phyloP scores from a whole-genome alignment of 192 early-diverging fungal species.

The Mortierella hygrophila region DNA sequence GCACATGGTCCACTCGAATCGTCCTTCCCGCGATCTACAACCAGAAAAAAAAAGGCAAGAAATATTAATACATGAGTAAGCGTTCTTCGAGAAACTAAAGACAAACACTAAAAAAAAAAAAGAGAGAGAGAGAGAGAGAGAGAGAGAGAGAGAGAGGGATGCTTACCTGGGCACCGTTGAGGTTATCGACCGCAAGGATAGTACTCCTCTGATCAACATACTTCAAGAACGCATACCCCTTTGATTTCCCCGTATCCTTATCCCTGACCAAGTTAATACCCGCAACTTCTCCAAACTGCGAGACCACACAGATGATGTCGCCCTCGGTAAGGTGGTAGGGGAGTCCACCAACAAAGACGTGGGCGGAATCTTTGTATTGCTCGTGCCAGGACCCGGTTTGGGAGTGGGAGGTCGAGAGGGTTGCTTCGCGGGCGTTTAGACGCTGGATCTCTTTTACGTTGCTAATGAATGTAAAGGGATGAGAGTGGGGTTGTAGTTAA shows the following conservation, averaged over 20 bases:
- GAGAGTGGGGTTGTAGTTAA: not conserved
- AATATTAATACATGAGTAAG: not conserved
- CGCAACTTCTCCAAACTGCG: conserved; percentile 95
- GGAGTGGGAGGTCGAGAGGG: conserved; percentile 60
- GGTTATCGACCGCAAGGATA: conserved; percentile 94
- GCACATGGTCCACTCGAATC: conserved; percentile 83
- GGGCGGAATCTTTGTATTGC: conserved; percentile 91
- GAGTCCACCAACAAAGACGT: conserved; percentile 90
- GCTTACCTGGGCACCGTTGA: conserved; percentile 81
- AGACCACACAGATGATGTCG: conserved; percentile 93
- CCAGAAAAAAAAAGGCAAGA: conserved; percentile 9
- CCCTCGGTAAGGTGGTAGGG: conserved; percentile 91
- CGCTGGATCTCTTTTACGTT: conserved; percentile 84
- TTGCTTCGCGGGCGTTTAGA: conserved; percentile 81
- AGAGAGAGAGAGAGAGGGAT: not conserved
- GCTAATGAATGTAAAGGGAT: not conserved
- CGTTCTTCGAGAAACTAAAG: not conserved
- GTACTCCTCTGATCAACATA: conserved; percentile 95
- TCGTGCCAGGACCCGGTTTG: conserved; percentile 87
- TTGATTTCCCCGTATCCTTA: conserved; percentile 87
- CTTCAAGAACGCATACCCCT: conserved; percentile 89
- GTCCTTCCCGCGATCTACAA: conserved; percentile 62
- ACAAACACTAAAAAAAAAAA: too few relatives aligned
- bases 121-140: not conserved
- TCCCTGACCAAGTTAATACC: conserved; percentile 91